Conservation (phyloP, 352 stramenopile species). For the Pythium phragmiticola region DNA sequence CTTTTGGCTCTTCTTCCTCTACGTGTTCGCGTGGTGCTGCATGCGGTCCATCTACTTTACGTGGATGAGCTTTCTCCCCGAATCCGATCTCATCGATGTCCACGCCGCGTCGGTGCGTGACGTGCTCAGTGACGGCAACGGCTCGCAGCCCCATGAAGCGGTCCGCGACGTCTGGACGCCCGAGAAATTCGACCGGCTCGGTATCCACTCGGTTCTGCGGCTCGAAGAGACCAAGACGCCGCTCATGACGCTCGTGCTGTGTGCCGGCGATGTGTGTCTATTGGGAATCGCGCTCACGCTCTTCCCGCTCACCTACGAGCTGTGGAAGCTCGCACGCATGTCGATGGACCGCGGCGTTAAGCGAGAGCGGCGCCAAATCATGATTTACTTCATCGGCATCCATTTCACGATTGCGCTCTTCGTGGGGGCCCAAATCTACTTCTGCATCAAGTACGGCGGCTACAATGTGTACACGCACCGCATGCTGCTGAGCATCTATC, state of each 20-base stretch:
- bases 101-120: slow-evolving; percentile 6
- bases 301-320: slow-evolving; percentile 53
- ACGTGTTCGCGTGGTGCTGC: slow-evolving; percentile 42
- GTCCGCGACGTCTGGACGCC: slow-evolving; percentile 6
- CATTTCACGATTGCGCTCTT: slow-evolving; percentile 34
- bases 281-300: slow-evolving; percentile 53
- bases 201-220: slow-evolving; percentile 37
- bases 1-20: slow-evolving; percentile 63
- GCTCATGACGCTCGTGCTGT: slow-evolving; percentile 37
- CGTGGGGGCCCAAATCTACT: slow-evolving; percentile 24
- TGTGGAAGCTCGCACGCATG: slow-evolving; percentile 50
- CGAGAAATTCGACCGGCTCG: slow-evolving; percentile 45
- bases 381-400: slow-evolving; percentile 32
- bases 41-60: slow-evolving; percentile 43
- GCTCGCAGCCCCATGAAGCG: neutral
- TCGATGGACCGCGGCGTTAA: slow-evolving; percentile 58
- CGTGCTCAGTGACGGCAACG: neutral
- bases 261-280: slow-evolving; percentile 51
- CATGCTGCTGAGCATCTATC: slow-evolving; percentile 8
- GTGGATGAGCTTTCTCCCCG: slow-evolving; percentile 24
- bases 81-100: neutral
- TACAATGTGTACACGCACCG: slow-evolving; percentile 55
- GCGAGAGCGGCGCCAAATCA: slow-evolving; percentile 47
- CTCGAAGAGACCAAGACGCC: slow-evolving; percentile 23
- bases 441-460: slow-evolving; percentile 34